Evolutionary conservation across 139 green algal species (phyloP).

Genomic region (Parachlorella kessleri): DNA sequence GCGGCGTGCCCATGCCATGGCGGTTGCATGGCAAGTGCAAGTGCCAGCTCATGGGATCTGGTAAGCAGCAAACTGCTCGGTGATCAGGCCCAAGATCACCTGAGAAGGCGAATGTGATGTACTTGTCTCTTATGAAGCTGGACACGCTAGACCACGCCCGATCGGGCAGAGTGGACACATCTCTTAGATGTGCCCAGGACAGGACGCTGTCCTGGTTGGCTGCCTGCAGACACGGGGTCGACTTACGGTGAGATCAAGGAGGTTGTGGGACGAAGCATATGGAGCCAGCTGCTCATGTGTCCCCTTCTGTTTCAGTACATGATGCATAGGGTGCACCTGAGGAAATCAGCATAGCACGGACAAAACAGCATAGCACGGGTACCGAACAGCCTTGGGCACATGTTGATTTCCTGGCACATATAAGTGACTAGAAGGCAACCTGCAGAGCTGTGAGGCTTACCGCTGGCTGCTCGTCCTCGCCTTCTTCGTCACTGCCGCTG

Average conservation of each 20-base stretch:
- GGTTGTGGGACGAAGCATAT: too few relatives aligned
- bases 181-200: slow-evolving; percentile 50
- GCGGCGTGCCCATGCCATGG: too few relatives aligned
- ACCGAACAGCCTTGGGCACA: too few relatives aligned
- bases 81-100: neutral
- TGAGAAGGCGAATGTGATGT: slow-evolving; percentile 61
- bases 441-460: slow-evolving; percentile 13
- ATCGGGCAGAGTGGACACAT: slow-evolving; percentile 42
- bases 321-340: neutral
- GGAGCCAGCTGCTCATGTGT: too few relatives aligned
- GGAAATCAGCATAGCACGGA: neutral
- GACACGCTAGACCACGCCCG: slow-evolving; percentile 46
- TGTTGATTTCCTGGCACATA: neutral
- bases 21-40: too few relatives aligned
- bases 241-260: too few relatives aligned
- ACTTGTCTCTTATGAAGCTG: slow-evolving; percentile 37
- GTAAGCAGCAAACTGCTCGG: too few relatives aligned
- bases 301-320: neutral
- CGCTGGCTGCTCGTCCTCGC: slow-evolving; percentile 17
- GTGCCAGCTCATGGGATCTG: too few relatives aligned
- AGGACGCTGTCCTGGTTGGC: slow-evolving; percentile 16
- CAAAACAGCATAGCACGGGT: neutral
- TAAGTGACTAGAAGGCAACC: neutral
- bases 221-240: too few relatives aligned
- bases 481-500: neutral